phyloP scores from a whole-genome alignment of 768 basidiomycete species.

The Hebeloma cylindrosporum region DNA sequence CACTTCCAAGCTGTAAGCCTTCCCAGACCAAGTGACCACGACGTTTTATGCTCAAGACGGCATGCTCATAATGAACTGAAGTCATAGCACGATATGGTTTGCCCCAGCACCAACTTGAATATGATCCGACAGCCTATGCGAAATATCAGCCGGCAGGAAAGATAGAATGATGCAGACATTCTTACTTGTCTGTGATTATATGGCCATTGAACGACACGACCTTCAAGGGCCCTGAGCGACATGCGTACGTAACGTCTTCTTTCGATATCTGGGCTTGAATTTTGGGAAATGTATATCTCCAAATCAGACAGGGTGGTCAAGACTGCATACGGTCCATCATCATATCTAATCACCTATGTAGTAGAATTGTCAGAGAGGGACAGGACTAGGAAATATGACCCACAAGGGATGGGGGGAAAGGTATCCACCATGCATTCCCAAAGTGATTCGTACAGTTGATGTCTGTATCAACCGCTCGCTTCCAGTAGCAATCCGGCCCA shows the following conservation, averaged over 20 bases:
- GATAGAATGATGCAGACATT: constrained; percentile 1
- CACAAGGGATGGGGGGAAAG: constrained; percentile 74
- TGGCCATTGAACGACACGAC: constrained; percentile 60
- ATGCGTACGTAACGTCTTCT: constrained; percentile 57
- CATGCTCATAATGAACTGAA: constrained; percentile 44
- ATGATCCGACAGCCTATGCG: constrained; percentile 47
- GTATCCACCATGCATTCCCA: constrained; percentile 79
- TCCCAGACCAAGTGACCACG: constrained; percentile 53
- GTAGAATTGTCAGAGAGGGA: background rate
- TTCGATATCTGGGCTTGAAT: constrained; percentile 48
- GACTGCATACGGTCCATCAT: constrained; percentile 53
- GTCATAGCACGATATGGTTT: constrained; percentile 52
- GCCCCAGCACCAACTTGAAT: constrained; percentile 41
- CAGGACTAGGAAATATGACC: constrained; percentile 18
- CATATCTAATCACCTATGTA: constrained; percentile 65
- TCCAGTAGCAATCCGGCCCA: constrained; percentile 79
- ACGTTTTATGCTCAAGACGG: constrained; percentile 51
- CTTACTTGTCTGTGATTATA: constrained; percentile 58
- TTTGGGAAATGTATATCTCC: constrained; percentile 61
- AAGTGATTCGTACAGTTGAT: constrained; percentile 52
- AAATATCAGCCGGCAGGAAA: background rate
- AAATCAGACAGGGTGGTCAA: constrained; percentile 51
- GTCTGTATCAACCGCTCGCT: constrained; percentile 27
- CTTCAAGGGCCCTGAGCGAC: constrained; percentile 66
- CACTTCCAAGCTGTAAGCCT: constrained; percentile 60